Evolutionary conservation across 2,329 filamentous ascomycete species (phyloP).

Genomic region (Pseudogymnoascus sp.): DNA sequence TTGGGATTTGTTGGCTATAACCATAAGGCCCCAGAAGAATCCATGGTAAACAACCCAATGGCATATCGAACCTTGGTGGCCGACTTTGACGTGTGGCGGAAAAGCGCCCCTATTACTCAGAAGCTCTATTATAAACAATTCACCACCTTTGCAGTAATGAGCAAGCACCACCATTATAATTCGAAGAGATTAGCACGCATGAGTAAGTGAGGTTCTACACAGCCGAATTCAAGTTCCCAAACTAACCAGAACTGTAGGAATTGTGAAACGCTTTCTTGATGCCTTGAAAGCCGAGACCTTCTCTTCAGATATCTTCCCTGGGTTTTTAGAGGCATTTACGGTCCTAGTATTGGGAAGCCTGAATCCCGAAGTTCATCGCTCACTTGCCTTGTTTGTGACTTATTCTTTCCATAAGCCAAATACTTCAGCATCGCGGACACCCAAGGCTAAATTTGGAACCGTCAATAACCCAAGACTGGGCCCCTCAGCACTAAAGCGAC

Average conservation of each 20-base stretch:
- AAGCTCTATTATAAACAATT: slow-evolving; percentile 92
- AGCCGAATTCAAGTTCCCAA: slow-evolving; percentile 11
- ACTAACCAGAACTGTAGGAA: slow-evolving; percentile 46
- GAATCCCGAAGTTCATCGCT: slow-evolving; percentile 76
- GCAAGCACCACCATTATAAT: slow-evolving; percentile 90
- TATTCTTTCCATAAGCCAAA: slow-evolving; percentile 68
- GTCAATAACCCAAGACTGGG: slow-evolving; percentile 33
- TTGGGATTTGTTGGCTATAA: slow-evolving; percentile 87
- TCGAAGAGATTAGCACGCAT: slow-evolving; percentile 78
- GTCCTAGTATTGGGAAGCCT: slow-evolving; percentile 72
- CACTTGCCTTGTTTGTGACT: slow-evolving; percentile 84
- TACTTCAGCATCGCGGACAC: slow-evolving; percentile 43
- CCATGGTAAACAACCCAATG: slow-evolving; percentile 90
- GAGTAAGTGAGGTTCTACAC: slow-evolving; percentile 51
- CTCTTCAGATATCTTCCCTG: slow-evolving; percentile 59
- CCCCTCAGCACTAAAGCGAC: slow-evolving; percentile 23
- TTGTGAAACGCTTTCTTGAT: slow-evolving; percentile 83
- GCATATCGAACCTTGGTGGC: slow-evolving; percentile 88
- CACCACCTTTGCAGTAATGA: slow-evolving; percentile 75
- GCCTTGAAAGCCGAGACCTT: slow-evolving; percentile 81
- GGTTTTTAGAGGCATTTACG: slow-evolving; percentile 73
- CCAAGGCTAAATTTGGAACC: slow-evolving; percentile 39
- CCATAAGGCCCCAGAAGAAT: slow-evolving; percentile 68
- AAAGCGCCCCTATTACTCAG: slow-evolving; percentile 67
- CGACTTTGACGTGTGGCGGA: slow-evolving; percentile 89